Evolutionary conservation across 2,329 filamentous ascomycete species (phyloP), one percentile per base, ranked within the genome.

Genomic region (Diaporthe helianthi): DNA sequence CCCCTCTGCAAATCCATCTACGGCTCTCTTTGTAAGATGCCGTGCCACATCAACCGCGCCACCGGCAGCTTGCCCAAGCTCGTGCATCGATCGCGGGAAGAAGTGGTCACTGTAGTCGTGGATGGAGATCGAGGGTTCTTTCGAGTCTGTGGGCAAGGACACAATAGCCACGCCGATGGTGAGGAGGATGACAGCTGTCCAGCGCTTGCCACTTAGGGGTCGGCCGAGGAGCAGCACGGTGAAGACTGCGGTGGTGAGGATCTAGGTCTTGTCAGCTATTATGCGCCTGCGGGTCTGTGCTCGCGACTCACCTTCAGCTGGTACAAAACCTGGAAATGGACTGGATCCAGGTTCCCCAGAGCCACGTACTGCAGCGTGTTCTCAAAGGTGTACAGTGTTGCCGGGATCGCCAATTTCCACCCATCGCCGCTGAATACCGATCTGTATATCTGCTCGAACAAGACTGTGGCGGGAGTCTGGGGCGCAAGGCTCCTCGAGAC

Each of bases 321-420:
- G 78, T 96, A 97, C 31, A 96, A 89, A 70, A 97, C 90, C 79
- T 98, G 94, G 77, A 98, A 98, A 66, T 95, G 94, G 5, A 96
- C 93, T 0, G 95, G 92, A 76, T 97, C 93, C 75, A 98, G 80
- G 74, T 98, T 98, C 71, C 93, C 93, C 13, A 98, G 89, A 1
- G 93, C 95, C 65, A 97, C 87, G 76, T 98, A 99, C 79, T 98
- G 93, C 66, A 98, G 82, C n/a, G 92, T 92, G 77, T 98, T 98
- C 76, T 98, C 93, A 33, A 98, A 79, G 0, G 95, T 97, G 78
- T 97, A 98, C 1, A 98, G 84, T 5, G 89, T 86, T 4, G 95
- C 96, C 0, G 95, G 96, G 51, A 98, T 90, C 10, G 93, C 93
- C 72, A 99, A 83, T 80, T 97, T 97, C 95, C 95, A 98, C 74